phyloP scores from a whole-genome alignment of 768 basidiomycete species.

The Leccinum obscurum region DNA sequence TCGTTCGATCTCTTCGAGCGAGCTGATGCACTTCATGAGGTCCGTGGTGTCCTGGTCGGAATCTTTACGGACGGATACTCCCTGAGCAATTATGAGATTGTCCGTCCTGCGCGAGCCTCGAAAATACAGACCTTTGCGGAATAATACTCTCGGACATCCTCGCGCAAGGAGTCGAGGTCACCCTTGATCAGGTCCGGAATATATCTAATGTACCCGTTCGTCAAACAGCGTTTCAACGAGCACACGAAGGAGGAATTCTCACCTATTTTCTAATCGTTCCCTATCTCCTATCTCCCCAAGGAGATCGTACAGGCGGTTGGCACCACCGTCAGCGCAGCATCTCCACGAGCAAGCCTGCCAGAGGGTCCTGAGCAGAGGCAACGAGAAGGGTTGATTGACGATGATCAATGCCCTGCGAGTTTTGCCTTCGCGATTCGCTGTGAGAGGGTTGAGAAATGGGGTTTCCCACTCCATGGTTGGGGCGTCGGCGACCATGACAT shows the following conservation, averaged over 20 bases:
- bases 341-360: conserved; percentile 55
- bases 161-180: conserved; percentile 85
- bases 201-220: conserved; percentile 44
- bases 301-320: conserved; percentile 76
- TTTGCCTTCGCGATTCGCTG: background rate
- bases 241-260: conserved; percentile 1
- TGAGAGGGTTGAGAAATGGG: conserved; percentile 24
- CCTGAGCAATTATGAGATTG: conserved; percentile 41
- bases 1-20: conserved; percentile 59
- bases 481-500: conserved; percentile 5
- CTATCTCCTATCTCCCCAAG: conserved; percentile 16
- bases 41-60: conserved; percentile 85
- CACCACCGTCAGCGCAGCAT: conserved; percentile 86
- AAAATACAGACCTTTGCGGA: conserved; percentile 45
- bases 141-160: conserved; percentile 75
- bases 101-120: background rate
- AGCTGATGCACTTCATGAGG: conserved; percentile 85
- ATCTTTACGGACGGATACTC: conserved; percentile 67
- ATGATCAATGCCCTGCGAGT: conserved; percentile 66
- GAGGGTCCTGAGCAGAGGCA: conserved; percentile 56
- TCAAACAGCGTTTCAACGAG: background rate
- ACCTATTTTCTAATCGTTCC: conserved; percentile 17
- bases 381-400: conserved; percentile 85
- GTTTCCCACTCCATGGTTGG: conserved; percentile 25
- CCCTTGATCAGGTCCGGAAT: conserved; percentile 89